A percentile compares a stretch with the other conserved stretches of the same genome.
Evolutionary conservation across 1,284 basidiomycete genomes (phyloP).

Genomic region (Apiotrichum gamsii): DNA sequence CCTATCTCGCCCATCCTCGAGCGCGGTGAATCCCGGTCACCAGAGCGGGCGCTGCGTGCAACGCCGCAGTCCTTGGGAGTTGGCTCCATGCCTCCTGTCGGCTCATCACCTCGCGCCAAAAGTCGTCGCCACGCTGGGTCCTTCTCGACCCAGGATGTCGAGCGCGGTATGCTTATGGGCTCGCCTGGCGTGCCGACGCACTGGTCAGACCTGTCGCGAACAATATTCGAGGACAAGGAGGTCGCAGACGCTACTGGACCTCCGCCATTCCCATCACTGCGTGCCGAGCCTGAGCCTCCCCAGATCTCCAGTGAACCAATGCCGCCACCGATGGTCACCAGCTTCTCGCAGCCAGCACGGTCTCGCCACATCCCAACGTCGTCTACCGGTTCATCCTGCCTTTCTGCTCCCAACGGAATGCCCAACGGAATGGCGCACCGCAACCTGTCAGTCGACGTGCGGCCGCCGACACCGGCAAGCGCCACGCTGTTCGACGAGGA

Average conservation of each 20-base stretch:
- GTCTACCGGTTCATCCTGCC: slow-evolving; percentile 29
- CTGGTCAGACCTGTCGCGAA: slow-evolving; percentile 10
- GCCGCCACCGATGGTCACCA: slow-evolving; percentile 19
- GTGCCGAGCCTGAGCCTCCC: slow-evolving; percentile 11
- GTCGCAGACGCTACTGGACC: not conserved
- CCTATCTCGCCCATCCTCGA: slow-evolving; percentile 48
- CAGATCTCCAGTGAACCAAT: not conserved
- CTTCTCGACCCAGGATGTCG: slow-evolving; percentile 84
- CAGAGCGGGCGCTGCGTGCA: not conserved
- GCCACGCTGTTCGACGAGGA: slow-evolving; percentile 48
- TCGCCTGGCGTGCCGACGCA: slow-evolving; percentile 25
- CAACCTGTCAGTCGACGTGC: slow-evolving; percentile 41
- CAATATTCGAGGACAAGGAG: slow-evolving; percentile 13
- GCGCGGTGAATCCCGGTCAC: slow-evolving; percentile 22
- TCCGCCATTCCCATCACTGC: slow-evolving; percentile 14
- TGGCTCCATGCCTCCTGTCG: slow-evolving; percentile 5
- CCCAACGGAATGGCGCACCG: no score
- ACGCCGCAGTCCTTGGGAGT: not conserved
- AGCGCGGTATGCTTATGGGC: slow-evolving; percentile 74
- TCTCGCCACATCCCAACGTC: slow-evolving; percentile 30
- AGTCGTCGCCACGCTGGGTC: slow-evolving; percentile 80
- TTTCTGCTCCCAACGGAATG: slow-evolving; percentile 1
- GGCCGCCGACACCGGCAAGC: slow-evolving; percentile 43
- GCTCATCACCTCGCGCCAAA: slow-evolving; percentile 46
- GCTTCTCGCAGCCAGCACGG: slow-evolving; percentile 16